These are phyloP conservation scores for Amanita inopinata DNA, from an alignment of 768 basidiomycete species.

Conservation along the genomic window DNA sequence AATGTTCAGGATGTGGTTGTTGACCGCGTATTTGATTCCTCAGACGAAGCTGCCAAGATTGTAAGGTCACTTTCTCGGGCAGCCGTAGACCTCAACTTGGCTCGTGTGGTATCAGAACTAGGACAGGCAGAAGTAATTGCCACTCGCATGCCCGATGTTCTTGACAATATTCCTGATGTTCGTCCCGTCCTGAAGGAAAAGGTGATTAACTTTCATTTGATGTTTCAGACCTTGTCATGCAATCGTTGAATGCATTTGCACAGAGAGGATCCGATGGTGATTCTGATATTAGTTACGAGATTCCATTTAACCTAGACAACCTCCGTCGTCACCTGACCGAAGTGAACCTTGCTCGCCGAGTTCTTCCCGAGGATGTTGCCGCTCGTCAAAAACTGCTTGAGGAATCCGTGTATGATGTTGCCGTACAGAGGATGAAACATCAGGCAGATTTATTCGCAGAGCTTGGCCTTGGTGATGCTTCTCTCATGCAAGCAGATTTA, in stretches of 20 bases:
- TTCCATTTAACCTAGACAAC: constrained; percentile 70
- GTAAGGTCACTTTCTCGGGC: constrained; percentile 49
- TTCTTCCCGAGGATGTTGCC: constrained; percentile 57
- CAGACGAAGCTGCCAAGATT: constrained; percentile 44
- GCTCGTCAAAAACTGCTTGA: constrained; percentile 78
- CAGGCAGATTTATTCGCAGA: constrained; percentile 49
- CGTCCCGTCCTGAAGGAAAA: constrained; percentile 42
- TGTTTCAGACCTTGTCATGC: not conserved
- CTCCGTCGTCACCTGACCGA: constrained; percentile 61
- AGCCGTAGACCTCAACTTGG: constrained; percentile 46
- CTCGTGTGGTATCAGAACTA: constrained; percentile 43
- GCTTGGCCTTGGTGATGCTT: constrained; percentile 41
- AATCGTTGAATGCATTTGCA: not conserved
- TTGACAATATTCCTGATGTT: constrained; percentile 49
- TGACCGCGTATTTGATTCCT: constrained; percentile 43
- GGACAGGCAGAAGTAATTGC: constrained; percentile 44
- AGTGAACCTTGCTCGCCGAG: constrained; percentile 50
- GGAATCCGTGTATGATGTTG: constrained; percentile 78
- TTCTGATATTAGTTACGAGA: constrained; percentile 22
- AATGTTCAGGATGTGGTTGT: constrained; percentile 43
- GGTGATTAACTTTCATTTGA: constrained; percentile 19
- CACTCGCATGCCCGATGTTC: constrained; percentile 26
- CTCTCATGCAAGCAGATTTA: constrained; percentile 40
- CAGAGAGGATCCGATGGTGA: constrained; percentile 13
- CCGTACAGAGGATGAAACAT: constrained; percentile 57